Base-by-base conservation (phyloP, 2,329 filamentous ascomycete genomes). In the Nannizziopsis arthrosporioides region DNA sequence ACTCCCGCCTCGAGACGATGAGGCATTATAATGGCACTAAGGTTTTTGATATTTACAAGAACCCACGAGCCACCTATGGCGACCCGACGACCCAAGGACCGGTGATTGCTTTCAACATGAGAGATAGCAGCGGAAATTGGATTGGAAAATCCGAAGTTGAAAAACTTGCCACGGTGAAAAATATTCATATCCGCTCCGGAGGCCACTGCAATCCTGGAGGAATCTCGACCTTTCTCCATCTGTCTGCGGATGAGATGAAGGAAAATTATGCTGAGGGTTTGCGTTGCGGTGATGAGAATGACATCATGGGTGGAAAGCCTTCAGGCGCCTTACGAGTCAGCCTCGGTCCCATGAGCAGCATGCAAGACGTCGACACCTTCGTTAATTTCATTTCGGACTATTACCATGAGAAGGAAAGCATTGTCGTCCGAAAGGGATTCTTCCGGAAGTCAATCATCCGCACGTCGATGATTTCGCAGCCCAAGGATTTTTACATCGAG, bases 161-260 rank as follows among this genome's bases (percentile, higher is more conserved):
- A 61, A 94, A 90, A 63, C 71, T 95, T 17, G 84, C 88, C 5
- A 74, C 77, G 2, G 71, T 94, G 15, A 85, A 83, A 54, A 77
- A 79, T 42, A 84, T 96, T 37, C 86, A 95, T 58, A 69, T 96
- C 14, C 79, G 92, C 34, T 94, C 87, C 0, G 92, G 92, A 4
- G 84, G 87, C 0, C 72, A 95, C 1, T 98, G 92, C 67, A 95
- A 94, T 57, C 90, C 92, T 1, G 92, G 89, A 8, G 88, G 88
- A 1, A 77, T 94, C 50, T 83, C 88, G 11, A 73, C 74, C 1
- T 78, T 80, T 15, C 73, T 96, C n/a, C 71, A 72, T 1, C 73
- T 95, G 45, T 75, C 81, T 41, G 80, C 86, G 0, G 84, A 82
- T 77, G 88, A 96, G 60, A 82, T 95, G 74, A 82, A 74, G 56